Evolutionary conservation across 306 rosid species (phyloP).

Genomic region (Carpinus fangiana): DNA sequence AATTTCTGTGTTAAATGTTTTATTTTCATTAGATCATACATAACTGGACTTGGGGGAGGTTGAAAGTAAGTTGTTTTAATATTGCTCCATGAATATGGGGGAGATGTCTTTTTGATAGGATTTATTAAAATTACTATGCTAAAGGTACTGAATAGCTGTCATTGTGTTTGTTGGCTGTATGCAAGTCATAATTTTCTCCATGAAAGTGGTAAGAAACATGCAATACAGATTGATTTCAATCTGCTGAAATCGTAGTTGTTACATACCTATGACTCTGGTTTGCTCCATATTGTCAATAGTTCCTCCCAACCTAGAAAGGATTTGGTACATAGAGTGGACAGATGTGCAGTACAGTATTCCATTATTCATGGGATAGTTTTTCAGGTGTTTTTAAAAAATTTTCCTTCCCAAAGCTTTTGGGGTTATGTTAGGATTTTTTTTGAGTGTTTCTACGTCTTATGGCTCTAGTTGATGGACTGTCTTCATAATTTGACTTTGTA

Average conservation of each 20-base stretch:
- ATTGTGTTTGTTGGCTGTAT: not conserved
- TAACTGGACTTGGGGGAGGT: not conserved
- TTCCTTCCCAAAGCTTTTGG: not conserved
- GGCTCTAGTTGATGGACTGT: not conserved
- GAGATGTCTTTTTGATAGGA: not conserved
- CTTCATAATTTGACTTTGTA: not conserved
- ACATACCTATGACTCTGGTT: not conserved
- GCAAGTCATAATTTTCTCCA: not conserved
- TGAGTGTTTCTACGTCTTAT: not conserved
- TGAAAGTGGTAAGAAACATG: not conserved
- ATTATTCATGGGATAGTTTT: not conserved
- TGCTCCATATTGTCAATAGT: not conserved
- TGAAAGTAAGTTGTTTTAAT: not conserved
- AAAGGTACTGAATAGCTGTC: not conserved
- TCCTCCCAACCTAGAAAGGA: not conserved
- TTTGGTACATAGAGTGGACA: not conserved
- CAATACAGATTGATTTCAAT: not conserved
- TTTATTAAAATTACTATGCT: not conserved
- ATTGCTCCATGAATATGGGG: not conserved
- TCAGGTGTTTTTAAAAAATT: not conserved
- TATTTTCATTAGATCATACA: not conserved
- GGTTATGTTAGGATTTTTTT: not conserved
- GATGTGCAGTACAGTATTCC: not conserved
- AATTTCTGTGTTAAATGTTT: not conserved
- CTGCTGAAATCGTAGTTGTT: not conserved